Evolutionary conservation across 345 rosid genomes (phyloP).

Genomic region (Erucastrum elatum): DNA sequence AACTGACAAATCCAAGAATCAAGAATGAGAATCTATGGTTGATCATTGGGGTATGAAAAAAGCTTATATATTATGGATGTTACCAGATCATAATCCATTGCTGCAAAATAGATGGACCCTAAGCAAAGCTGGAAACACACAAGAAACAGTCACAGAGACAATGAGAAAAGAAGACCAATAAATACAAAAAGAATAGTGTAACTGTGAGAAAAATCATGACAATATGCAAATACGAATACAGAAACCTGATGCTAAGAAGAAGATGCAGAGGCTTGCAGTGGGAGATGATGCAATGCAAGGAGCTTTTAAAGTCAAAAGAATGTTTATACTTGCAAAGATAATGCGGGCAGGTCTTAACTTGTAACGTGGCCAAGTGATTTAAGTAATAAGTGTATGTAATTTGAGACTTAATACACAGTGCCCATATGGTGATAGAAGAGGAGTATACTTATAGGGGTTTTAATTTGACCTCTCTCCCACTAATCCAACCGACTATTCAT

Average conservation of each 20-base stretch:
- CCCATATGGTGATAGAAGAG: slow-evolving; percentile 31
- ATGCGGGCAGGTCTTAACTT: slow-evolving; percentile 15
- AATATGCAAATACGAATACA: slow-evolving; percentile 1
- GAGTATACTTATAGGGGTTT: neutral
- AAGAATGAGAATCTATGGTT: slow-evolving; percentile 20
- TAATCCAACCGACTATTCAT: slow-evolving; percentile 34
- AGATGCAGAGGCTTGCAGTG: neutral
- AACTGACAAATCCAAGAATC: slow-evolving; percentile 36
- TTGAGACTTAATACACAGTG: slow-evolving; percentile 27
- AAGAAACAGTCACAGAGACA: slow-evolving; percentile 34
- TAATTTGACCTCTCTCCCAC: slow-evolving; percentile 31
- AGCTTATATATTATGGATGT: neutral
- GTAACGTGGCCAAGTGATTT: slow-evolving; percentile 41
- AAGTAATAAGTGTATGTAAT: slow-evolving; percentile 17
- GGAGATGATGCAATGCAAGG: neutral
- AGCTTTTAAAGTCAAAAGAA: slow-evolving; percentile 28
- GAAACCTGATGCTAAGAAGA: slow-evolving; percentile 31
- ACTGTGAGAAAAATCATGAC: slow-evolving; percentile 19
- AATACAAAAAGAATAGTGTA: slow-evolving; percentile 4
- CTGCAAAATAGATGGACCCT: slow-evolving; percentile 33
- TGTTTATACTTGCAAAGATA: slow-evolving; percentile 29
- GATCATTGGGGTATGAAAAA: neutral
- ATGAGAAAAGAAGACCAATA: slow-evolving; percentile 27
- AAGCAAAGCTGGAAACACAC: slow-evolving; percentile 33
- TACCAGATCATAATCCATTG: slow-evolving; percentile 42